These are phyloP conservation scores for Plasmodium vivax DNA, from an alignment of 169 alveolate species.

Conservation along the genomic window DNA sequence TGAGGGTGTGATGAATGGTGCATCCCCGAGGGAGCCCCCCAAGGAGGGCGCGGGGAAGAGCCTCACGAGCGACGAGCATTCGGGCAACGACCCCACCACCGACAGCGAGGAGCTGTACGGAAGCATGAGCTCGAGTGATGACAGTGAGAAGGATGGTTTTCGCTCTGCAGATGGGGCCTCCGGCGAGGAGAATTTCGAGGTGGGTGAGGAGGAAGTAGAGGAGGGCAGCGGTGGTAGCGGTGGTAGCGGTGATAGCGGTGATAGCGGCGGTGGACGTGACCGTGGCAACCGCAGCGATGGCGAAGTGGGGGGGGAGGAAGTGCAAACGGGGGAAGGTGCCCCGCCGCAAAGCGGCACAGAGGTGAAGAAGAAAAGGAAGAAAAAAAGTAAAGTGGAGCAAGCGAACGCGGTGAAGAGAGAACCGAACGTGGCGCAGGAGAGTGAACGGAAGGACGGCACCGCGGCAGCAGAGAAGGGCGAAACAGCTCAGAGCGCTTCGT, in stretches of 20 bases:
- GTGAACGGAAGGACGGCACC: background rate
- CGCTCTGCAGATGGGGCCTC: background rate
- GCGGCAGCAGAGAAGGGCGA: background rate
- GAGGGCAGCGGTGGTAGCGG: background rate
- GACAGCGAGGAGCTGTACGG: constrained; percentile 4
- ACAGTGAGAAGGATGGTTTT: background rate
- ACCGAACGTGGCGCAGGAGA: background rate
- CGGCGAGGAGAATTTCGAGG: background rate
- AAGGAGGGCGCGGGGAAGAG: background rate
- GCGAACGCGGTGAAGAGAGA: background rate
- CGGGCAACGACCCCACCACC: background rate
- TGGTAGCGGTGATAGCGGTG: too few relatives aligned
- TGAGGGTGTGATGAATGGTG: background rate
- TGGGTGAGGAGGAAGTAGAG: background rate
- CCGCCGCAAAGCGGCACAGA: background rate
- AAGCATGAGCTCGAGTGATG: constrained; percentile 1
- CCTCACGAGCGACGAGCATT: background rate
- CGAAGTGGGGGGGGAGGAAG: background rate
- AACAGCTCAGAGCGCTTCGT: background rate
- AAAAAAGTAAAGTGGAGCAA: background rate
- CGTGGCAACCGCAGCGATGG: background rate
- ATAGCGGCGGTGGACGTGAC: background rate
- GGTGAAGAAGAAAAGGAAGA: background rate
- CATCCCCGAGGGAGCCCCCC: background rate
- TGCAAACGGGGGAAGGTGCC: background rate